These are phyloP conservation scores for Neonothopanus nambi DNA, from an alignment of 1,284 basidiomycete genomes.

Conservation along the genomic window DNA sequence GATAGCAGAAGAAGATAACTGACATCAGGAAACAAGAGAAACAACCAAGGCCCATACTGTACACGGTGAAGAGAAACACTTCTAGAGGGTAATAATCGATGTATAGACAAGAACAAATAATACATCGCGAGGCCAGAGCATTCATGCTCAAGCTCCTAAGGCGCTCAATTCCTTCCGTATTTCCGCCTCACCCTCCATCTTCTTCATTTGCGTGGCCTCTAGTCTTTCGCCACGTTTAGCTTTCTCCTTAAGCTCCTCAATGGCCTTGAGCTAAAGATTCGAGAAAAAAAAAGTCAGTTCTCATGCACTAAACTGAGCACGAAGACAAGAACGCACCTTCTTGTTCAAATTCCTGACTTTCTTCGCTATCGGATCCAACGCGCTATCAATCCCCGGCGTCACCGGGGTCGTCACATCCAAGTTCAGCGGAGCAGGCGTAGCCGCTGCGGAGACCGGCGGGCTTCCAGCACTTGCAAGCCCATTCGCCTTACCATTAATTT, in stretches of 20 bases:
- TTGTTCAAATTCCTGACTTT: constrained; percentile 93
- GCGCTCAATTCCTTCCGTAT: constrained; percentile 76
- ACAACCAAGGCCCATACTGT: too few species aligned
- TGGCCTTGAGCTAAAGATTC: constrained; percentile 79
- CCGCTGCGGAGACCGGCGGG: constrained; percentile 20
- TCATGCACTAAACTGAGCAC: neutral
- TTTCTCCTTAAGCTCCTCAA: constrained; percentile 93
- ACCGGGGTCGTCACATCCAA: constrained; percentile 44
- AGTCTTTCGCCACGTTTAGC: constrained; percentile 83
- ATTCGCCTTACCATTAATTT: constrained; percentile 20
- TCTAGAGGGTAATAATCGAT: too few species aligned
- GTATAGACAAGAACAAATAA: too few species aligned
- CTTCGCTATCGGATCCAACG: constrained; percentile 80
- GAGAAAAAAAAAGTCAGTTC: constrained; percentile 12
- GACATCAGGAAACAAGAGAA: too few species aligned
- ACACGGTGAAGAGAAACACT: too few species aligned
- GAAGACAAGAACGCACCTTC: constrained; percentile 61
- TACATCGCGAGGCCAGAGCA: neutral
- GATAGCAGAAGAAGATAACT: too few species aligned
- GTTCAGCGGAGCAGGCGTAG: constrained; percentile 7
- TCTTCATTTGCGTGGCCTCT: constrained; percentile 92
- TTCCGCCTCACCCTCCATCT: constrained; percentile 87
- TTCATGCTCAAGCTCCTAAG: constrained; percentile 25
- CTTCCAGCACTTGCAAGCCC: constrained; percentile 20
- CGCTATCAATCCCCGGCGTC: constrained; percentile 58